phyloP scores from a whole-genome alignment of 352 stramenopile species.

The Aphanomyces euteiches region DNA sequence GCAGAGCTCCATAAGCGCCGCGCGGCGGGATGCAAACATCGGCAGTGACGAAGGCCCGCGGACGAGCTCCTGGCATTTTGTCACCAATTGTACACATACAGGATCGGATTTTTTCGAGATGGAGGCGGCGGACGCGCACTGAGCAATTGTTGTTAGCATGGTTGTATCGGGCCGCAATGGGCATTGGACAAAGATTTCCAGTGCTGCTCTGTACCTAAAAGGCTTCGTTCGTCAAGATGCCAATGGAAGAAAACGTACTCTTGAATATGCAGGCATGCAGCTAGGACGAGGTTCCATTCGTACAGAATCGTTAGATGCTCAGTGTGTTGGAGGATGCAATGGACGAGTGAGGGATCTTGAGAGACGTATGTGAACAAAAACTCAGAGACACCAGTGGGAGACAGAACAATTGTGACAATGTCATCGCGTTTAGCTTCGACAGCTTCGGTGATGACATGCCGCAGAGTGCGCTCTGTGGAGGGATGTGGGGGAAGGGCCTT shows the following conservation, averaged over 20 bases:
- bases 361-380: constrained; percentile 1
- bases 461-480: background rate
- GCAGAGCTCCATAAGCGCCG: background rate
- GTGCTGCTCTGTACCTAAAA: background rate
- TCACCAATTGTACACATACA: too few relatives aligned
- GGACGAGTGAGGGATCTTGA: background rate
- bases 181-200: constrained; percentile 7
- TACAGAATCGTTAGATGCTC: too few relatives aligned
- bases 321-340: too few relatives aligned
- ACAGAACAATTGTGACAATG: background rate
- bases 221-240: too few relatives aligned
- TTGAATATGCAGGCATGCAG: too few relatives aligned
- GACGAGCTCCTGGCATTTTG: too few relatives aligned
- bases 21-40: background rate
- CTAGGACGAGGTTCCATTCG: too few relatives aligned
- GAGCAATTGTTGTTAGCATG: constrained; percentile 2
- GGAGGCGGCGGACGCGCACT: background rate
- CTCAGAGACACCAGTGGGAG: background rate
- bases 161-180: background rate
- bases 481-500: constrained; percentile 1
- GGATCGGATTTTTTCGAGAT: background rate
- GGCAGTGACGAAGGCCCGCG: background rate
- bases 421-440: constrained; percentile 7
- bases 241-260: too few relatives aligned
- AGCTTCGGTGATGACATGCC: background rate